Percentiles rank a stretch among this genome's conserved stretches.
These are phyloP conservation scores for Penicillium sp. DNA, from an alignment of 2,329 filamentous ascomycete genomes.

Conservation along the genomic window DNA sequence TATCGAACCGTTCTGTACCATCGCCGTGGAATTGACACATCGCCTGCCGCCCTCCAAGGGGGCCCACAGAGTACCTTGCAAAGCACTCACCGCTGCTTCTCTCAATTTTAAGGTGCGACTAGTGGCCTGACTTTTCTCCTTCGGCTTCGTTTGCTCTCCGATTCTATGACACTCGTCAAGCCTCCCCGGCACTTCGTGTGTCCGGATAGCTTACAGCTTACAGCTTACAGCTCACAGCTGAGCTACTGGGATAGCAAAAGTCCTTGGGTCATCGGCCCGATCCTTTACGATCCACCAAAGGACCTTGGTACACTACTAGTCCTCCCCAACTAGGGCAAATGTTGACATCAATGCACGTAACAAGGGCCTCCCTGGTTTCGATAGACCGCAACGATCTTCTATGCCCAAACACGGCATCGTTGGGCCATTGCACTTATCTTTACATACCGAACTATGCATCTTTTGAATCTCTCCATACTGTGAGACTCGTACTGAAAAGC, in stretches of 20 bases:
- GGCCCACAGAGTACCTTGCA: background rate
- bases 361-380: background rate
- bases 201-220: background rate
- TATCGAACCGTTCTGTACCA: background rate
- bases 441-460: too few species aligned
- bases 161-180: background rate
- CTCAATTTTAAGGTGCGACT: background rate
- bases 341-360: background rate
- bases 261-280: background rate
- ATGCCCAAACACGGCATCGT: background rate
- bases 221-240: background rate
- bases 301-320: background rate
- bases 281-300: background rate
- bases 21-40: background rate
- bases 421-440: too few species aligned
- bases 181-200: background rate
- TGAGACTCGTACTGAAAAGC: background rate
- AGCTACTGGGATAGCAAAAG: background rate
- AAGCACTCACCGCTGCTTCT: constrained; percentile 3
- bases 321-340: background rate
- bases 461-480: background rate
- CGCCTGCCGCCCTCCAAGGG: background rate
- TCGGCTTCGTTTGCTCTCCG: background rate
- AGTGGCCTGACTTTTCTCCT: background rate
- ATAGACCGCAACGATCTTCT: background rate